Evolutionary conservation across 768 basidiomycete genomes (phyloP).

Genomic region (Gymnopilus junonius): DNA sequence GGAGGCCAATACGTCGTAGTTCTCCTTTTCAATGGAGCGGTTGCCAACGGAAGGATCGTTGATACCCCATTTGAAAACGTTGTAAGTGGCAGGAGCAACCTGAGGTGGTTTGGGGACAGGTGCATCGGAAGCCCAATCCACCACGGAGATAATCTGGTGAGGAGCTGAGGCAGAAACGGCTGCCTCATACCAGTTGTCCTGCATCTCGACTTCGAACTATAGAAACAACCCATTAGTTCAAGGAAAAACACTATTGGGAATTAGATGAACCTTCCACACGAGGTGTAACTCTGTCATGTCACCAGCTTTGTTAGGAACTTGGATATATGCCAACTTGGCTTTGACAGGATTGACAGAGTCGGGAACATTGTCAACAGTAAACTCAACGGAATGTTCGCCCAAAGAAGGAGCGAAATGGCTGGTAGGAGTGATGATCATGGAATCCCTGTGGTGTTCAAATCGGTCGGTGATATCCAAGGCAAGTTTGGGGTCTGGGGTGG

Average conservation of each 20-base stretch:
- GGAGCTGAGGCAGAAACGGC: constrained; percentile 76
- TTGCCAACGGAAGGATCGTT: constrained; percentile 84
- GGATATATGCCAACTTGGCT: constrained; percentile 78
- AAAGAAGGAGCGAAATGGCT: constrained; percentile 51
- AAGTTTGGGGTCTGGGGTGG: constrained; percentile 57
- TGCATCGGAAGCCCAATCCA: constrained; percentile 93
- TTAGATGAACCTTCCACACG: constrained; percentile 74
- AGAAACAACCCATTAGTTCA: constrained; percentile 10
- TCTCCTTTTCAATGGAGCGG: constrained; percentile 61
- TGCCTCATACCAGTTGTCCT: constrained; percentile 96
- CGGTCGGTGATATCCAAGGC: constrained; percentile 52
- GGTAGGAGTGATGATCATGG: constrained; percentile 48
- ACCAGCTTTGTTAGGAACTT: constrained; percentile 71
- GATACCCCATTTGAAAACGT: constrained; percentile 79
- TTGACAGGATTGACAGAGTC: constrained; percentile 83
- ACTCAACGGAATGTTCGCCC: constrained; percentile 38
- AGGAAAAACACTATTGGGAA: neutral
- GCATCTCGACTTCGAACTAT: constrained; percentile 90
- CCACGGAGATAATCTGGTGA: constrained; percentile 83
- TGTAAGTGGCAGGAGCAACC: constrained; percentile 53
- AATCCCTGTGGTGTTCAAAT: constrained; percentile 52
- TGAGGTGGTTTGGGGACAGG: constrained; percentile 38
- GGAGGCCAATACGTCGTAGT: constrained; percentile 77
- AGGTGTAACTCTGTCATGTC: constrained; percentile 65
- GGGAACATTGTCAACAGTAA: constrained; percentile 64